Conservation (phyloP, 495 filamentous ascomycete species). For the Aspergillus sclerotiicarbonarius region DNA sequence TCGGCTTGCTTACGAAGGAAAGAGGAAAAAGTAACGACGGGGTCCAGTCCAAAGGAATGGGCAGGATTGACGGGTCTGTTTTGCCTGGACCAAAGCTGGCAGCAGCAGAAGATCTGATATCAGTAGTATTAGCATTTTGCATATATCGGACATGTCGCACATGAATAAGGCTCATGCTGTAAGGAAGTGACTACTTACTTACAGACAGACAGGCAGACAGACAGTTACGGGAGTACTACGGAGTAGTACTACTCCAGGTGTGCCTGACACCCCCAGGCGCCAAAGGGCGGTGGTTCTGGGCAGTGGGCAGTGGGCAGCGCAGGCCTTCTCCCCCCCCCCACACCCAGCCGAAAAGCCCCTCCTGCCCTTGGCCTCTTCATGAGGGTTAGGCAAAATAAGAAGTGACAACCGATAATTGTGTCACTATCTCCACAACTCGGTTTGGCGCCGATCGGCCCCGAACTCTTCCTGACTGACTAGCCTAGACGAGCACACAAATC, state of each 20-base stretch:
- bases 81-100: neutral
- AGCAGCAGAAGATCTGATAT: neutral
- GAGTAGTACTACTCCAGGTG: too few relatives aligned
- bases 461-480: neutral
- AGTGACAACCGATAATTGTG: neutral
- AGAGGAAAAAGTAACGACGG: neutral
- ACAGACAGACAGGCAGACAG: too few relatives aligned
- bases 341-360: too few relatives aligned
- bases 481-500: neutral
- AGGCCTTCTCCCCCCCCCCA: neutral
- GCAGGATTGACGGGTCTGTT: neutral
- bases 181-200: too few relatives aligned
- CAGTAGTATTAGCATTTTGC: neutral
- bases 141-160: neutral
- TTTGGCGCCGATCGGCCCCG: neutral
- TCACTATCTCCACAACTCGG: neutral
- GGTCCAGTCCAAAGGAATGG: neutral
- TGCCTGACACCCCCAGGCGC: too few relatives aligned
- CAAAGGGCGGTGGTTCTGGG: too few relatives aligned
- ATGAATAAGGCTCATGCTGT: neutral
- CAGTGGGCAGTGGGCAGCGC: too few relatives aligned
- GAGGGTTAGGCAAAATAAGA: neutral
- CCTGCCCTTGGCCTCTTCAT: too few relatives aligned
- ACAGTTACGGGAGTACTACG: too few relatives aligned
- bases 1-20: neutral